Base-by-base conservation (phyloP, 192 early-diverging fungal species). In the Chytriomyces hyalinus region DNA sequence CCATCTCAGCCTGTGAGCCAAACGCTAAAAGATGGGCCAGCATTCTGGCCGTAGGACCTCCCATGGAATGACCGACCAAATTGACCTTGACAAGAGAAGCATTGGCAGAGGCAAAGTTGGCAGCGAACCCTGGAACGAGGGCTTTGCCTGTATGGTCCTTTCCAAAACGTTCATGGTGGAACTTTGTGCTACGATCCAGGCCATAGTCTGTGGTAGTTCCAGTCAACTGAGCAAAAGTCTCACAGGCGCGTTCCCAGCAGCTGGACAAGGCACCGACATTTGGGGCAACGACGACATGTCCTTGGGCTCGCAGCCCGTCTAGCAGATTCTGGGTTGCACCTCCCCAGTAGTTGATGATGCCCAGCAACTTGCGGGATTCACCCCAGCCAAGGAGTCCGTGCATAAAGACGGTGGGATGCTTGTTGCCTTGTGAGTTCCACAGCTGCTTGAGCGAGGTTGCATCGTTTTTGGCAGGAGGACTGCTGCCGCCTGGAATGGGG, bases 201-300 rank as follows among this genome's bases (percentile, higher is more conserved):
- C 79, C 79, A 47, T 80, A 80, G 50, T 80, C 79, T 0, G 75
- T 75, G 20, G 48, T 15, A 2, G 49, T 11, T 10, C 79, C 79
- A 28, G 51, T 67, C 43, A 80, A 53, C 49, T 80, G 79, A 28
- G 79, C 79, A 66, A 68, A 80, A 7, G 75, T 65, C 50, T 80
- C 79, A 66, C 79, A 80, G 2, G 79, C 79, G 73, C 79, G 79
- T 61, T 76, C 73, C 72, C 72, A 80, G 66, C 77, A 77, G 24
- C 72, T 76, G 6, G 78, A 79, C 10, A 69, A 13, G 13, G 78
- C 72, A 3, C 78, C 78, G 65, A 80, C 77, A 47, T 7, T 6
- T n/a, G 79, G 73, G 22, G 64, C 45, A 47, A 44, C 11, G 43
- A 80, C 71, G 0, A 11, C 59, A 73, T 76, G 69, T n/a, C 79